These are phyloP conservation scores for Eucalyptus tenuipes DNA, from an alignment of 345 rosid species.

Conservation along the genomic window DNA sequence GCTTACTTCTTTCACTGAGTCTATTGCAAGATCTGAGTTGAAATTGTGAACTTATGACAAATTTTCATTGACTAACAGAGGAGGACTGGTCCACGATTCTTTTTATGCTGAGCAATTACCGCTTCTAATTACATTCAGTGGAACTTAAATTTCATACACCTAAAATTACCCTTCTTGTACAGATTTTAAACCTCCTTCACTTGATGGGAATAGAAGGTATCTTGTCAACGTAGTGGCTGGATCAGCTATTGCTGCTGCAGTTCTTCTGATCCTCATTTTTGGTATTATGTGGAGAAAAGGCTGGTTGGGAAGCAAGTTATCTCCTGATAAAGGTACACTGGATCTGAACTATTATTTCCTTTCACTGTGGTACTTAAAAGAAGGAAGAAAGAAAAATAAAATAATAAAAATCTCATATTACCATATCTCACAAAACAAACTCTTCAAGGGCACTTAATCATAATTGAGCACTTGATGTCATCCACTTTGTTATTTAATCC, in stretches of 20 bases:
- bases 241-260: slow-evolving; percentile 15
- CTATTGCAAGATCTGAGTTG: background rate
- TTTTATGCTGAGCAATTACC: background rate
- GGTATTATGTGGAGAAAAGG: slow-evolving; percentile 35
- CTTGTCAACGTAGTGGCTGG: slow-evolving; percentile 4
- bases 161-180: background rate
- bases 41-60: background rate
- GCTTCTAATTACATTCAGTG: background rate
- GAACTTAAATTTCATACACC: background rate
- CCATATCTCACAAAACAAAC: background rate
- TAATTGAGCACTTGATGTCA: background rate
- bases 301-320: slow-evolving; percentile 33
- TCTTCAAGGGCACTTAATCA: background rate
- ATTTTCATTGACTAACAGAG: background rate
- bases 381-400: background rate
- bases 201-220: slow-evolving; percentile 4
- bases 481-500: background rate
- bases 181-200: slow-evolving; percentile 54
- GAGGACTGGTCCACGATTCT: background rate
- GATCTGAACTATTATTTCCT: background rate
- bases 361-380: background rate
- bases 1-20: background rate
- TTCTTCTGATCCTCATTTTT: slow-evolving; percentile 19
- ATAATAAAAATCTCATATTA: background rate
- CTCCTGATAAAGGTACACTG: slow-evolving; percentile 46